Evolutionary conservation across 192 early-diverging fungal species (phyloP), one percentile per base, ranked within the genome.

Genomic region (Coemansia sp.): DNA sequence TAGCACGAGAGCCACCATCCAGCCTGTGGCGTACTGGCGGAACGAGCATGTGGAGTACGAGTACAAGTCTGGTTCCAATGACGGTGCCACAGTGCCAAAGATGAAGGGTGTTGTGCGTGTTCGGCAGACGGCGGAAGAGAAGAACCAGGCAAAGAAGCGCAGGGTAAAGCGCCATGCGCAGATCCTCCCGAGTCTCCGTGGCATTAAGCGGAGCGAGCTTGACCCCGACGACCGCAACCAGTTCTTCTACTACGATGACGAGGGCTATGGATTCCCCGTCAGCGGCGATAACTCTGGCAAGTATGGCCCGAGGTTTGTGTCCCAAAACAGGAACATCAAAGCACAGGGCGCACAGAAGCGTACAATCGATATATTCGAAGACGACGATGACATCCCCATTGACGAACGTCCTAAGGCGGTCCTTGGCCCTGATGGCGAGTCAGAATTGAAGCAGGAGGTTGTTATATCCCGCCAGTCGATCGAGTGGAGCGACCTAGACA

Each of bases 1-100:
- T 42, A 81, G 79, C 74, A 52, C 70, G 10, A 69, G 79, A 5
- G 61, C 73, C 5, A 72, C 59, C 25, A 67, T 81, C 0, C 74
- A 66, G 34, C 79, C 79, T 4, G 45, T 81, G 2, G 79, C 73
- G 11, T 81, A 57, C 52, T 81, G 79, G 79, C 79, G 79, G 57
- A 81, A 81, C 64, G 79, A 81, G 62, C 79, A 81, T 42, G 71
- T 81, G 32, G 79, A 75, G 34, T 81, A 81, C 65, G 70, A 73
- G 34, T 76, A 75, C 62, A 56, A 63, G 11, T 9, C 55, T 1
- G 74, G 68, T 0, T 15, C 62, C 1, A 53, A 20, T 9, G 25
- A 48, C n/a, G 65, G 67, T 0, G 65, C 56, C 10, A 38, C 62
- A 1, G 72, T 80, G 5, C 77, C 77, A 13, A 64, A 71, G 48